A percentile compares a stretch with the other conserved stretches of the same genome.
Conservation (phyloP, 2,329 filamentous ascomycete species). For the Penicillium polonicum region DNA sequence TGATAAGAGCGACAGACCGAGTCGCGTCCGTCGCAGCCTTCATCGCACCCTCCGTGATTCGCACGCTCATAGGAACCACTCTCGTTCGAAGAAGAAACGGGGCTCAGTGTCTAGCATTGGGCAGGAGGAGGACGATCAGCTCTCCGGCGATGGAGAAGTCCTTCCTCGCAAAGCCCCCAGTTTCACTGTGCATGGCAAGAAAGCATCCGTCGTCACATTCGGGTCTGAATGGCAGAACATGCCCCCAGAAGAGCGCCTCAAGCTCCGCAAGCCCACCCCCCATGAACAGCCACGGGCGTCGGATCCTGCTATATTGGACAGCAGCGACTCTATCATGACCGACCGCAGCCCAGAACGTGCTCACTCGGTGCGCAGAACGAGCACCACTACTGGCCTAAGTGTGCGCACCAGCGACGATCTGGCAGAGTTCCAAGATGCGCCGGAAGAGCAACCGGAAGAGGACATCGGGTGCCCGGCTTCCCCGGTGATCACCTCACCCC, state of each 20-base stretch:
- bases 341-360: conserved; percentile 49
- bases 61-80: conserved; percentile 59
- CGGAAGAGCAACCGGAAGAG: conserved; percentile 16
- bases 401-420: conserved; percentile 27
- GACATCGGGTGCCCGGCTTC: conserved; percentile 5
- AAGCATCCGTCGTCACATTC: conserved; percentile 95
- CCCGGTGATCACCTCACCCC: neutral
- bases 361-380: conserved; percentile 63
- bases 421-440: conserved; percentile 25
- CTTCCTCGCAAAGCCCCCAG: conserved; percentile 78
- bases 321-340: conserved; percentile 30
- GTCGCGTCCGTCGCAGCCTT: conserved; percentile 75
- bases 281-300: conserved; percentile 39
- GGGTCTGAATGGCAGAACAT: conserved; percentile 84
- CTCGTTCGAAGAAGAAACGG: conserved; percentile 73
- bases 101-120: conserved; percentile 65
- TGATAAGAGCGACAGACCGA: conserved; percentile 53
- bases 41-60: conserved; percentile 86
- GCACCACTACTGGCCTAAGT: conserved; percentile 65
- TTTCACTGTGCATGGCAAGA: conserved; percentile 97
- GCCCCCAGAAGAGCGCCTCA: conserved; percentile 69
- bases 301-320: conserved; percentile 31
- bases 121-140: conserved; percentile 51
- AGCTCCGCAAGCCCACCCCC: conserved; percentile 55
- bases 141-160: conserved; percentile 58